Evolutionary conservation across 2,329 filamentous ascomycete species (phyloP).

Genomic region (Microthyrium microscopicum): DNA sequence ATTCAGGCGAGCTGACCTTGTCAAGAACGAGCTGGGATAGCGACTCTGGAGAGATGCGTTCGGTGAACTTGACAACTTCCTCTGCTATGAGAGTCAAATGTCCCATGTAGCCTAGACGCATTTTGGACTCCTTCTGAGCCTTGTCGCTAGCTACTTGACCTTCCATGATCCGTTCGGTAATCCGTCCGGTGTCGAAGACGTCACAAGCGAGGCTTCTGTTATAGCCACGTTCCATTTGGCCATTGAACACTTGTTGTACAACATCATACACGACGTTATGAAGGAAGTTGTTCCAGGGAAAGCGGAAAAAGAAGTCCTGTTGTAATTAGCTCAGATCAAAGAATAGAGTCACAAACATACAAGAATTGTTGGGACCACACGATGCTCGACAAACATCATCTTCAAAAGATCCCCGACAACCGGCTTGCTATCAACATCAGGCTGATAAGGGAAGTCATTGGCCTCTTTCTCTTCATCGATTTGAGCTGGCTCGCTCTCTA

Average conservation of each 20-base stretch:
- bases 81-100: conserved; percentile 94
- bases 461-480: conserved; percentile 16
- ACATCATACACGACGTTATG: conserved; percentile 99
- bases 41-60: conserved; percentile 76
- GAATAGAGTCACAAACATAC: conserved; percentile 36
- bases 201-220: conserved; percentile 83
- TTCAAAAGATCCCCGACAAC: conserved; percentile 93
- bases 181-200: conserved; percentile 76
- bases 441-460: conserved; percentile 32
- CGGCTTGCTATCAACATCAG: conserved; percentile 46
- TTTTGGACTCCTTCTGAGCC: conserved; percentile 67
- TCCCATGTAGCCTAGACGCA: conserved; percentile 95
- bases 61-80: conserved; percentile 96
- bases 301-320: conserved; percentile 92
- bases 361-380: conserved; percentile 87
- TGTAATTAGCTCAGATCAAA: conserved; percentile 4
- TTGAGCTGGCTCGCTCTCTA: conserved; percentile 15
- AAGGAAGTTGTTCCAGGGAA: conserved; percentile 98
- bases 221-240: conserved; percentile 89
- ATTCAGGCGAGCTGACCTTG: conserved; percentile 73
- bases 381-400: conserved; percentile 88
- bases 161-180: conserved; percentile 82
- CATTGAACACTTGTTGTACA: conserved; percentile 97
- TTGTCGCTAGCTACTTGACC: conserved; percentile 78
- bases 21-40: conserved; percentile 73